Evolutionary conservation across 768 basidiomycete genomes (phyloP).

Genomic region (Lentinula guzmanii): DNA sequence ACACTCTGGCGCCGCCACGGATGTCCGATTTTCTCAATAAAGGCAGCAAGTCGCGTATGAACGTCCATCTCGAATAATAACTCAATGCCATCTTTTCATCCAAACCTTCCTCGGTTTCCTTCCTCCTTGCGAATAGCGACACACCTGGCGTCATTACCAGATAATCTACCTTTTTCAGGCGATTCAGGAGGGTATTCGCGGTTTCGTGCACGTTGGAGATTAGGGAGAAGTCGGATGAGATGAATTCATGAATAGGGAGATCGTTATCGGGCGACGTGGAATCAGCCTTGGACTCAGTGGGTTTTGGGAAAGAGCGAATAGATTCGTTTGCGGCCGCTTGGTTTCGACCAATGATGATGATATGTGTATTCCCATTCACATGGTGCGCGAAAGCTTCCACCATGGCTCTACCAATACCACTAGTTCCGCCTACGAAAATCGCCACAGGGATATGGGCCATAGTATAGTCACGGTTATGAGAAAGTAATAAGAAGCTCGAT

Average conservation of each 20-base stretch:
- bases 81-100: constrained; percentile 25
- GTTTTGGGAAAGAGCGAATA: constrained; percentile 24
- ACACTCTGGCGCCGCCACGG: constrained; percentile 21
- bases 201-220: constrained; percentile 26
- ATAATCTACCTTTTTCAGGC: constrained; percentile 27
- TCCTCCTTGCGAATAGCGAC: constrained; percentile 17
- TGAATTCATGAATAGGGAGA: constrained; percentile 24
- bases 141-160: constrained; percentile 24
- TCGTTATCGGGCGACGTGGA: constrained; percentile 2
- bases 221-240: constrained; percentile 28
- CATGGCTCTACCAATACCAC: constrained; percentile 27
- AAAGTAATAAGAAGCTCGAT: background rate
- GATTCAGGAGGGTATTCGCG: constrained; percentile 18
- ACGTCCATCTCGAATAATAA: constrained; percentile 29
- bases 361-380: constrained; percentile 32
- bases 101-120: constrained; percentile 27
- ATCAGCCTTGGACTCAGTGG: background rate
- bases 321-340: constrained; percentile 23
- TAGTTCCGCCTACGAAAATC: constrained; percentile 20
- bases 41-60: constrained; percentile 24
- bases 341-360: constrained; percentile 34
- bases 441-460: constrained; percentile 10
- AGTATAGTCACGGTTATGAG: background rate
- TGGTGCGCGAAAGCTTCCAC: constrained; percentile 28
- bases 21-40: constrained; percentile 16